Conservation (phyloP, 208 protist species). For the Acanthamoeba royreba region DNA sequence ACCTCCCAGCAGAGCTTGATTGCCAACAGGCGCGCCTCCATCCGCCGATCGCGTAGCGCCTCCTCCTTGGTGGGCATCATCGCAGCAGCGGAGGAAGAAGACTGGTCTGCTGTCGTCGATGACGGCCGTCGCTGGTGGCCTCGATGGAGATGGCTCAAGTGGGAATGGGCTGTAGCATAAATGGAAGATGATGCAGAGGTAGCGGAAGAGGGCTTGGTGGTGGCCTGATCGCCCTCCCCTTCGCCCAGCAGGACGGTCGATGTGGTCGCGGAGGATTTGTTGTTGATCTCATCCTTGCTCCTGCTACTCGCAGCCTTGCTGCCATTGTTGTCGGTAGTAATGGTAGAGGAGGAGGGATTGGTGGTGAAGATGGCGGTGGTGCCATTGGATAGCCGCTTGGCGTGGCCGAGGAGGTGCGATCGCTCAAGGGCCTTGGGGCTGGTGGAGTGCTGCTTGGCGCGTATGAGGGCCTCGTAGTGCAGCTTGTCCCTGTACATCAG, state of each 20-base stretch:
- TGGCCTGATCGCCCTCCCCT: too few species aligned
- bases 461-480: not conserved
- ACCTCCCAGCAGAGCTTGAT: slow-evolving; percentile 16
- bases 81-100: too few species aligned
- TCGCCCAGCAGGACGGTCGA: too few species aligned
- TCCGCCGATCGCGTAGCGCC: too few species aligned
- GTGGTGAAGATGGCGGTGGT: not conserved
- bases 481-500: not conserved
- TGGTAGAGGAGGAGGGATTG: not conserved
- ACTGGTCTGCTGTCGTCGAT: not conserved
- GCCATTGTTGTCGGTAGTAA: not conserved
- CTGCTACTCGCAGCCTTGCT: not conserved
- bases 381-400: too few species aligned
- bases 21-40: too few species aligned
- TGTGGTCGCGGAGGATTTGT: not conserved
- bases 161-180: too few species aligned
- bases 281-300: not conserved
- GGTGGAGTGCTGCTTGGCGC: not conserved
- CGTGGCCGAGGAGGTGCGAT: too few species aligned
- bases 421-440: not conserved
- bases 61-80: too few species aligned
- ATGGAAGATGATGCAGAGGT: too few species aligned
- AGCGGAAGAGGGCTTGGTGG: too few species aligned
- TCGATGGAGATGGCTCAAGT: not conserved
- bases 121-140: not conserved